phyloP scores from a whole-genome alignment of 1,284 basidiomycete genomes.

The Stereum hirsutum region DNA sequence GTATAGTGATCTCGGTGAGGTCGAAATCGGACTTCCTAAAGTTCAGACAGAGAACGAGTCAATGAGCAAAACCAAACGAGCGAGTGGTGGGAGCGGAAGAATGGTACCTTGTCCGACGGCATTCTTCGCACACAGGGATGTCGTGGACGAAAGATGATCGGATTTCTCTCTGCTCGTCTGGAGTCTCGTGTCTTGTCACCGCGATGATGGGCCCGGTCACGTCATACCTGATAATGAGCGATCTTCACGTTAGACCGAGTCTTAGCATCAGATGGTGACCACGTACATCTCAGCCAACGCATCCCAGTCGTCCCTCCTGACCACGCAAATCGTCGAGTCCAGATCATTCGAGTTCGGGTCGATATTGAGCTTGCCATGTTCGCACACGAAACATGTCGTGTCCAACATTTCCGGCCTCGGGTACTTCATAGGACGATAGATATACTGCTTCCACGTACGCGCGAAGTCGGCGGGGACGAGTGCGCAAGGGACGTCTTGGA shows the following conservation, averaged over 20 bases:
- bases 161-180: slow-evolving; percentile 15
- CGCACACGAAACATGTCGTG: slow-evolving; percentile 55
- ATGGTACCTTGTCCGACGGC: slow-evolving; percentile 49
- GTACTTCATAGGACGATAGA: slow-evolving; percentile 44
- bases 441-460: slow-evolving; percentile 60
- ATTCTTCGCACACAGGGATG: slow-evolving; percentile 48
- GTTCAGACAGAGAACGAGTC: slow-evolving; percentile 1
- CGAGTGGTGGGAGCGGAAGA: background rate
- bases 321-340: slow-evolving; percentile 41
- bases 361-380: slow-evolving; percentile 52
- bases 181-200: slow-evolving; percentile 29
- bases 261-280: background rate
- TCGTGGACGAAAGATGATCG: slow-evolving; percentile 31
- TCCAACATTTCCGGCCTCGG: slow-evolving; percentile 52
- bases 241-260: slow-evolving; percentile 5
- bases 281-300: slow-evolving; percentile 46
- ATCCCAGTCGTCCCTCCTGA: slow-evolving; percentile 58
- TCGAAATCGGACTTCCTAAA: slow-evolving; percentile 24
- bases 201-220: slow-evolving; percentile 49
- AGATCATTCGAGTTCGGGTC: slow-evolving; percentile 60
- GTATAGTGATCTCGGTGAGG: slow-evolving; percentile 24
- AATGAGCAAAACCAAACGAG: slow-evolving; percentile 1
- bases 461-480: slow-evolving; percentile 54
- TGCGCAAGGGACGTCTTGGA: slow-evolving; percentile 42
- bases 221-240: slow-evolving; percentile 36